A percentile compares a stretch with the other conserved stretches of the same genome.
phyloP scores from a whole-genome alignment of 1,284 basidiomycete species.

The Marasmius sp. region DNA sequence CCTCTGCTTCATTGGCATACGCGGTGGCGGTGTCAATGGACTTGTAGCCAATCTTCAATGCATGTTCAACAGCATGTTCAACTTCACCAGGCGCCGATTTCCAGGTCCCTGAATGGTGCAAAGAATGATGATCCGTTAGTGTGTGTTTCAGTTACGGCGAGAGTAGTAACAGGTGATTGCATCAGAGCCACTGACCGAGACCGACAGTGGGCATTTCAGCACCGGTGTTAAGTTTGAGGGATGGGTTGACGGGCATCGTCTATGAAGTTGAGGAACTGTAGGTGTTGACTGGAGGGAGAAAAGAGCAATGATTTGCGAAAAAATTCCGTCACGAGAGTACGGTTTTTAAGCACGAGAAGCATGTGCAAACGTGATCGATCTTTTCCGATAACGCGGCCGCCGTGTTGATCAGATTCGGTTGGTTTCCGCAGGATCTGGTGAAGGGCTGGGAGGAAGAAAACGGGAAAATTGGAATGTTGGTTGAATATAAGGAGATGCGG shows the following conservation, averaged over 20 bases:
- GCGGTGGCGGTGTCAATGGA: conserved; percentile 66
- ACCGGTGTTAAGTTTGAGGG: conserved; percentile 72
- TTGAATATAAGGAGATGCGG: too few relatives aligned
- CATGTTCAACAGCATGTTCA: conserved; percentile 69
- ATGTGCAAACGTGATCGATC: too few relatives aligned
- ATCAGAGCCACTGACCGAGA: conserved; percentile 48
- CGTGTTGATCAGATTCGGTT: too few relatives aligned
- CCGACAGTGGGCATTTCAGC: conserved; percentile 75
- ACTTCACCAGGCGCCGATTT: conserved; percentile 66
- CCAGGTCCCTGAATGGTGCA: conserved; percentile 63
- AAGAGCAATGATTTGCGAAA: too few relatives aligned
- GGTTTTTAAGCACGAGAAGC: too few relatives aligned
- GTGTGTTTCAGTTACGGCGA: background rate
- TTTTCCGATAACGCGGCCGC: too few relatives aligned
- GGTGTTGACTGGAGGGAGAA: too few relatives aligned
- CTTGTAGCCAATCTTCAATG: conserved; percentile 72
- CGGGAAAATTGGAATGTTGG: too few relatives aligned
- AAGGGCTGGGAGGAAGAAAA: too few relatives aligned
- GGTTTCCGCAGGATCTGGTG: too few relatives aligned
- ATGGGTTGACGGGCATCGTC: conserved; percentile 44
- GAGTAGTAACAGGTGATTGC: background rate
- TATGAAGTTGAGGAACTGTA: background rate
- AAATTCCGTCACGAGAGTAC: too few relatives aligned
- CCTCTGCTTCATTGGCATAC: conserved; percentile 64
- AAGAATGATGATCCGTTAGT: too few relatives aligned